These are phyloP conservation scores for Pseudogymnoascus sp. DNA, from an alignment of 2,329 filamentous ascomycete species.

Conservation along the genomic window DNA sequence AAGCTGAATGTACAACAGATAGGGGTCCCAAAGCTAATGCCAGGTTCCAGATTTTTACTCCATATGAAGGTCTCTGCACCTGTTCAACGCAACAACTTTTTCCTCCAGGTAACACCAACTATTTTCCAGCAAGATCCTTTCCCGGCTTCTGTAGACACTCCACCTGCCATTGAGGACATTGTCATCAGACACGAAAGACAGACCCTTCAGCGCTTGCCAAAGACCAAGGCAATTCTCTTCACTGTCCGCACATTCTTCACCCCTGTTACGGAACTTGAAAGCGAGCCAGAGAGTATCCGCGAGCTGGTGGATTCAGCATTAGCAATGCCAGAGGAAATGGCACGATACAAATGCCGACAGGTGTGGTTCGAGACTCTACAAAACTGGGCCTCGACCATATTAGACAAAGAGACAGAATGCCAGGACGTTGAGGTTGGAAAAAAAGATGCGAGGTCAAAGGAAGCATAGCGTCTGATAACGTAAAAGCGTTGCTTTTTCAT, in stretches of 20 bases:
- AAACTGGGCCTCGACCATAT: too few species aligned
- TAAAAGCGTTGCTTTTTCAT: too few species aligned
- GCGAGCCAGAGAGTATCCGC: slow-evolving; percentile 7
- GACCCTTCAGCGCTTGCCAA: slow-evolving; percentile 37
- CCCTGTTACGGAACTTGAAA: slow-evolving; percentile 31
- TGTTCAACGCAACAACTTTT: slow-evolving; percentile 40
- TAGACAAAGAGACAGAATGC: too few species aligned
- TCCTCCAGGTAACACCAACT: slow-evolving; percentile 34
- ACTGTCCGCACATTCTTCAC: slow-evolving; percentile 38
- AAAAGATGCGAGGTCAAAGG: too few species aligned
- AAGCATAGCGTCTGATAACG: too few species aligned
- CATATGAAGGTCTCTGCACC: slow-evolving; percentile 33
- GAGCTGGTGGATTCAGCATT: slow-evolving; percentile 29
- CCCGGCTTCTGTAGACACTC: slow-evolving; percentile 19
- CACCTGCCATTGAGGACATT: slow-evolving; percentile 30
- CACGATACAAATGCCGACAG: slow-evolving; percentile 35
- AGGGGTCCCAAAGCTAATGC: not conserved
- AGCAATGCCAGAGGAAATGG: slow-evolving; percentile 36
- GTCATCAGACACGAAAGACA: slow-evolving; percentile 40
- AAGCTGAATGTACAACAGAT: slow-evolving; percentile 14
- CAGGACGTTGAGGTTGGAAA: too few species aligned
- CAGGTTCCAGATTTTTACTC: slow-evolving; percentile 33
- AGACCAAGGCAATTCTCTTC: slow-evolving; percentile 37
- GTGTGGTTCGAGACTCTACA: slow-evolving; percentile 25
- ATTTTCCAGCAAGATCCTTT: slow-evolving; percentile 28